These are phyloP conservation scores for Penicillium angulare DNA, from an alignment of 495 filamentous ascomycete genomes.

Conservation along the genomic window DNA sequence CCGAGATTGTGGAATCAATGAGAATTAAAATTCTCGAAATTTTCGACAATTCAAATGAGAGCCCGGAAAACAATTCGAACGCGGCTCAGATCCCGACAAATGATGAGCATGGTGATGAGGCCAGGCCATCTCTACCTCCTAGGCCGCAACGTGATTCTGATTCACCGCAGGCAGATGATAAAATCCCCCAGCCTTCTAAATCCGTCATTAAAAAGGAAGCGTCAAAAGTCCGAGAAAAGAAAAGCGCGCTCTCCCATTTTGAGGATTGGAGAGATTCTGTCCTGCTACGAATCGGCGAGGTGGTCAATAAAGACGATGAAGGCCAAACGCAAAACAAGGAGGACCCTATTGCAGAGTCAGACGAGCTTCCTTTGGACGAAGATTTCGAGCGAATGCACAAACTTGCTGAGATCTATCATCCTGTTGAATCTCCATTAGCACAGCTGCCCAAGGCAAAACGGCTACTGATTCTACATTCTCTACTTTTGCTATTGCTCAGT, in stretches of 20 bases:
- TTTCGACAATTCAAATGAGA: slow-evolving; percentile 28
- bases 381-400: slow-evolving; percentile 27
- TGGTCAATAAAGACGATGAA: slow-evolving; percentile 58
- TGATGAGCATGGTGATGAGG: slow-evolving; percentile 7
- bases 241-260: slow-evolving; percentile 50
- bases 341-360: slow-evolving; percentile 8
- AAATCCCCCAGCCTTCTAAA: slow-evolving; percentile 6
- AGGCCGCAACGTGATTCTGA: slow-evolving; percentile 13
- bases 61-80: slow-evolving; percentile 1
- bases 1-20: slow-evolving; percentile 44
- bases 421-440: slow-evolving; percentile 43
- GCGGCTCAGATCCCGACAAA: not conserved
- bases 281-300: slow-evolving; percentile 60
- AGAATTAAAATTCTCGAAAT: slow-evolving; percentile 39
- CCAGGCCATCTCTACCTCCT: slow-evolving; percentile 12
- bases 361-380: slow-evolving; percentile 26
- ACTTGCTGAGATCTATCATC: slow-evolving; percentile 44
- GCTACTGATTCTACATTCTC: slow-evolving; percentile 54
- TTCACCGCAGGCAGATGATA: not conserved
- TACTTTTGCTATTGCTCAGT: slow-evolving; percentile 73
- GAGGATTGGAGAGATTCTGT: slow-evolving; percentile 65
- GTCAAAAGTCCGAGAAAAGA: slow-evolving; percentile 26
- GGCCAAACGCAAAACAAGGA: slow-evolving; percentile 21
- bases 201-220: slow-evolving; percentile 1
- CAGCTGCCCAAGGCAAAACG: slow-evolving; percentile 39